phyloP scores from a whole-genome alignment of 768 basidiomycete species.

The Naganishia randhawae region DNA sequence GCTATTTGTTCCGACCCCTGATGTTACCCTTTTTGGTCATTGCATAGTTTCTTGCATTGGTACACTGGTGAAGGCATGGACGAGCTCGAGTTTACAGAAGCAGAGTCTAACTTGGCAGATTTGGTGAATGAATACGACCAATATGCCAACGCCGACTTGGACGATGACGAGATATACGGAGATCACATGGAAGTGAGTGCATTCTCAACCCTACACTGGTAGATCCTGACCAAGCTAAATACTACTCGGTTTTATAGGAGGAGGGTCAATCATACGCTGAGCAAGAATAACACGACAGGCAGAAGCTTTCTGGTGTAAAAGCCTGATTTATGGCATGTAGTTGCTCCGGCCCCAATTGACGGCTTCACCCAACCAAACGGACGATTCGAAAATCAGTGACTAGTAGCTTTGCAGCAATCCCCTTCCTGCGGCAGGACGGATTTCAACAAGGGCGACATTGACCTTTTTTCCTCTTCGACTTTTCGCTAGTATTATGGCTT shows the following conservation, averaged over 20 bases:
- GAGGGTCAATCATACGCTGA: conserved; percentile 23
- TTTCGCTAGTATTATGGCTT: conserved; percentile 20
- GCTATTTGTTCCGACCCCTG: background rate
- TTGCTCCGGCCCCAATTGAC: background rate
- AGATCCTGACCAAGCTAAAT: background rate
- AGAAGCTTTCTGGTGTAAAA: conserved; percentile 6
- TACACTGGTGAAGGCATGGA: conserved; percentile 47
- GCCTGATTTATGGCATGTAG: conserved; percentile 2
- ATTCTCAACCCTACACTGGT: too few species aligned
- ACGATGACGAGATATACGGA: conserved; percentile 30
- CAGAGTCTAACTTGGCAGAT: conserved; percentile 44
- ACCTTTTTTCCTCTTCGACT: conserved; percentile 24
- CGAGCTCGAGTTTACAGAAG: conserved; percentile 46
- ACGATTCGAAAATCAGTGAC: conserved; percentile 19
- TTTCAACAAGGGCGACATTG: background rate
- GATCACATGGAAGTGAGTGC: conserved; percentile 19
- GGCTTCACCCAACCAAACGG: background rate
- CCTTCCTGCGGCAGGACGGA: background rate
- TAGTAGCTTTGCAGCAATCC: background rate
- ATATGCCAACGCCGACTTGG: conserved; percentile 38
- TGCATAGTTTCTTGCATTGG: conserved; percentile 30
- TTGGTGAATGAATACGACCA: conserved; percentile 45
- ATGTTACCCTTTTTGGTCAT: background rate
- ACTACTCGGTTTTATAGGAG: background rate
- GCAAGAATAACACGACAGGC: background rate